Conservation (phyloP, 179 eudicot species). For the Heliamphora ciliata region DNA sequence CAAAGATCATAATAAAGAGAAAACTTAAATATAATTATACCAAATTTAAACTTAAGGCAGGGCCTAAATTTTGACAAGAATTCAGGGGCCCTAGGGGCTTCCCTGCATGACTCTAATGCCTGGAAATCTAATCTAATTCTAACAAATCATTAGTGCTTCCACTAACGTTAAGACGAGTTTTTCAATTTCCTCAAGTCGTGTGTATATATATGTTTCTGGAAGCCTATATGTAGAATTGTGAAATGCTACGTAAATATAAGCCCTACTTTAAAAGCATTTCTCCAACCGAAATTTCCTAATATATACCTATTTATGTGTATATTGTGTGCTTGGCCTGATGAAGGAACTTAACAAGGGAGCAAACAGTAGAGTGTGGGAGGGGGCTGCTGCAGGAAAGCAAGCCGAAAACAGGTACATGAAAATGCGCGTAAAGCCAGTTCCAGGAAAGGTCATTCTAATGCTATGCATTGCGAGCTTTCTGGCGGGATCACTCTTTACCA, state of each 20-base stretch:
- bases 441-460: slow-evolving; percentile 44
- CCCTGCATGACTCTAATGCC: background rate
- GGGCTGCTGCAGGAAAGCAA: slow-evolving; percentile 27
- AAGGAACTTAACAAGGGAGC: background rate
- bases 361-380: slow-evolving; percentile 4
- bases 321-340: background rate
- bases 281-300: background rate
- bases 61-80: no score
- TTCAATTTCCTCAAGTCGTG: background rate
- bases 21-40: no score
- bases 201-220: background rate
- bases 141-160: background rate
- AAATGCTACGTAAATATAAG: background rate
- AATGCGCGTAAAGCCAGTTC: slow-evolving; percentile 55
- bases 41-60: no score
- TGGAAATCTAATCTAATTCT: slow-evolving; percentile 1
- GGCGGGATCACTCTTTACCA: slow-evolving; percentile 62
- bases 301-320: background rate
- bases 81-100: background rate
- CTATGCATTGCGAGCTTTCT: slow-evolving; percentile 70
- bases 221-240: background rate
- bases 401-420: slow-evolving; percentile 20
- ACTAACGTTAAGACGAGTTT: background rate
- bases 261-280: background rate
- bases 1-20: no score